phyloP scores from a whole-genome alignment of 2,329 filamentous ascomycete genomes.

The Epicoccum sorghinum region DNA sequence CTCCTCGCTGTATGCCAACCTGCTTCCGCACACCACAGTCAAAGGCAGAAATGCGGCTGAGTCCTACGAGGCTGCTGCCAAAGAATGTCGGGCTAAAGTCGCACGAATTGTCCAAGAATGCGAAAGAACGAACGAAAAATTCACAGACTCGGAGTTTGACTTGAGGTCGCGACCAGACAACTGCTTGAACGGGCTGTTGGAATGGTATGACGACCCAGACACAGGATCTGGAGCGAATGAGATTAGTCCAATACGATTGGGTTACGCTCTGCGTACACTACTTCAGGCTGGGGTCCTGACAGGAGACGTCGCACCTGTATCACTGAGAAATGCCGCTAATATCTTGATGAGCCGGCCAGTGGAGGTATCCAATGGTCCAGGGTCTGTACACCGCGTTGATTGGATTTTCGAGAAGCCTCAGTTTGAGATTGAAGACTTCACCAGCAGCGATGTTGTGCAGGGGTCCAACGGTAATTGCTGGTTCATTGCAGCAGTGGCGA shows the following conservation, averaged over 20 bases:
- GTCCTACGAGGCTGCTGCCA: slow-evolving; percentile 74
- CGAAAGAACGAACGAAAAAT: slow-evolving; percentile 79
- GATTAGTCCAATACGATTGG: slow-evolving; percentile 22
- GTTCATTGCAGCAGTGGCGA: slow-evolving; percentile 80
- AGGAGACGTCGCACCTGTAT: slow-evolving; percentile 24
- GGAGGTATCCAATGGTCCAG: slow-evolving; percentile 10
- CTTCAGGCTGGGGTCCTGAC: slow-evolving; percentile 28
- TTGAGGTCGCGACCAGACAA: slow-evolving; percentile 71
- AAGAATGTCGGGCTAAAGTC: slow-evolving; percentile 68
- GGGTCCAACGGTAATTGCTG: slow-evolving; percentile 82
- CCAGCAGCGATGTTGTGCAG: slow-evolving; percentile 78
- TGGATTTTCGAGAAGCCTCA: slow-evolving; percentile 78
- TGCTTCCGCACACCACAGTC: slow-evolving; percentile 54
- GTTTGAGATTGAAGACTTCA: slow-evolving; percentile 78
- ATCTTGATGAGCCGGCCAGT: slow-evolving; percentile 50
- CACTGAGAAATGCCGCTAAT: slow-evolving; percentile 63
- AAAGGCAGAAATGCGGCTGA: slow-evolving; percentile 65
- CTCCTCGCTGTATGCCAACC: slow-evolving; percentile 65
- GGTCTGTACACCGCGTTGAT: slow-evolving; percentile 48
- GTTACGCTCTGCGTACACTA: slow-evolving; percentile 34
- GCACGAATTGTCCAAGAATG: slow-evolving; percentile 66
- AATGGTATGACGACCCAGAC: slow-evolving; percentile 50
- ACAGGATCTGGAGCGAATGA: slow-evolving; percentile 56
- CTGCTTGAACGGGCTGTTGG: slow-evolving; percentile 38
- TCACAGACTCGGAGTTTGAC: slow-evolving; percentile 81